phyloP scores from a whole-genome alignment of 257 asterid species.

The Jaltomata sinuosa region DNA sequence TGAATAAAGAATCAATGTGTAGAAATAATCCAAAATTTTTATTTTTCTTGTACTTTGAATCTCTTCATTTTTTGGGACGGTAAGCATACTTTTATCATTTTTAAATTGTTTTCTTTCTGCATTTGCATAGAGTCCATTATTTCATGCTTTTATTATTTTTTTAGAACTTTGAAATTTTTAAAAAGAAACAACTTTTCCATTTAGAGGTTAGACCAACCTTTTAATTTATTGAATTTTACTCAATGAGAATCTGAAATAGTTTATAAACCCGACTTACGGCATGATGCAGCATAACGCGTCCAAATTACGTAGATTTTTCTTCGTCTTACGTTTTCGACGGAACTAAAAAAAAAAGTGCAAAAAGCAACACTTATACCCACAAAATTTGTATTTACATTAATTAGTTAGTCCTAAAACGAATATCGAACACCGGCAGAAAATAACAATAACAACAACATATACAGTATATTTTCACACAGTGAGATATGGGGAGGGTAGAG shows the following conservation, averaged over 20 bases:
- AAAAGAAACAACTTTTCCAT: not conserved
- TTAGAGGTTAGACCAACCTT: not conserved
- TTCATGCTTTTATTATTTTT: not conserved
- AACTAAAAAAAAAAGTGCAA: not conserved
- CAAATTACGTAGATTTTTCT: not conserved
- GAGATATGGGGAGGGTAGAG: too few species aligned
- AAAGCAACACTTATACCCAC: not conserved
- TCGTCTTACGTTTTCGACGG: not conserved
- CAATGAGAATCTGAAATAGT: too few species aligned
- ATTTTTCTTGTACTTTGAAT: not conserved
- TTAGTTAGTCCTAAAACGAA: not conserved
- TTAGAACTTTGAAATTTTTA: not conserved
- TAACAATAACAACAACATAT: too few species aligned
- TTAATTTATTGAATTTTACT: too few species aligned
- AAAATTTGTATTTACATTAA: not conserved
- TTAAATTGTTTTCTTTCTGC: not conserved
- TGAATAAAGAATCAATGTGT: not conserved
- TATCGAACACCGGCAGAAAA: not conserved
- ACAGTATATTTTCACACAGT: too few species aligned
- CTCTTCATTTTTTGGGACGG: not conserved
- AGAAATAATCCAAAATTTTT: too few species aligned
- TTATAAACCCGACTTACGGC: too few species aligned
- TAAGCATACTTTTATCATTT: not conserved
- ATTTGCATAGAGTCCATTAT: not conserved
- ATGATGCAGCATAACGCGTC: too few species aligned